Evolutionary conservation across 1,284 basidiomycete species (phyloP), one percentile per base, ranked within the genome.

Genomic region (Pterula multifida): DNA sequence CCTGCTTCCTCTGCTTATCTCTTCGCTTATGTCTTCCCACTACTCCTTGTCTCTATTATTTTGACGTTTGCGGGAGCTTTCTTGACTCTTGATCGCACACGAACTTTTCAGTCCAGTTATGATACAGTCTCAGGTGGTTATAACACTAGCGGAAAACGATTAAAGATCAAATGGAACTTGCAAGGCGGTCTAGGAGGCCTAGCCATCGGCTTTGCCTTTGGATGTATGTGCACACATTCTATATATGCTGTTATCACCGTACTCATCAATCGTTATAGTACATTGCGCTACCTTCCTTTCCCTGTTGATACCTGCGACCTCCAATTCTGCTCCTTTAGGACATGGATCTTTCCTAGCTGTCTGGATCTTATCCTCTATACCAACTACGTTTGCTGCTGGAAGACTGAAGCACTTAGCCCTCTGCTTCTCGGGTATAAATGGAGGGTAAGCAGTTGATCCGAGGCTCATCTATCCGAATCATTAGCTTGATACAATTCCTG

Each of bases 131-230:
- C 67, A 2, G 65, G 69, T 32, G 67, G 68, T 36, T 57, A 62
- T 39, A 65, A 66, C 54, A 63, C 65, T 39, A 55, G 61, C 26
- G 62, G 48, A 51, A 23, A 13, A 24, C 45, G 45, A 24, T 4
- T 57, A 53, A 66, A 61, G 45, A 56, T 58, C 17, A 58, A 59
- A 44, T 72, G 68, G 57, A 61, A 67, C 17, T 62, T 83, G 15
- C 74, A 76, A 58, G 79, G 81, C 36, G 81, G 82, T 2, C 53
- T 81, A 15, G 81, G 82, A 48, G 82, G 82, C 6, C 55, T 80
- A 15, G 68, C 71, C 4, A 59, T 68, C 17, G 82, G 81, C 13
- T 83, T 74, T 62, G 61, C 68, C 4, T 81, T 81, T 54, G 81
- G 81, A 55, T 58, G 81, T 82, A 58, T 36, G 73, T 68, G 22